phyloP scores from a whole-genome alignment of 1,284 basidiomycete genomes.

The Moesziomyces globuligerus region DNA sequence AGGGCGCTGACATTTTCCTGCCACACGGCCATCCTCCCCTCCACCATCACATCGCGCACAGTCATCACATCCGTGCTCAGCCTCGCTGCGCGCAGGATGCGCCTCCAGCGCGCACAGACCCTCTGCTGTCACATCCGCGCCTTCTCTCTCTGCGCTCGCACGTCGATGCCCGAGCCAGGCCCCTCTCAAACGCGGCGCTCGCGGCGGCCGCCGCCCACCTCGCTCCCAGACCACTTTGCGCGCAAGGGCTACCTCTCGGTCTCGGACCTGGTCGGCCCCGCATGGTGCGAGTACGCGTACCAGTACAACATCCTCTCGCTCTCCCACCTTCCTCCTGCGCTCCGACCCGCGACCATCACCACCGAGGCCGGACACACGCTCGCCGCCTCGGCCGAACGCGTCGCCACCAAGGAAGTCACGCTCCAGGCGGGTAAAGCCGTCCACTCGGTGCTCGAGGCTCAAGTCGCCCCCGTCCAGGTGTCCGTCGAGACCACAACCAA shows the following conservation, averaged over 20 bases:
- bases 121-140: neutral
- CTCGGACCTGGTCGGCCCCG: conserved; percentile 59
- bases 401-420: conserved; percentile 41
- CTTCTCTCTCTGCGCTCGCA: neutral
- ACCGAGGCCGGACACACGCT: conserved; percentile 49
- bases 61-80: neutral
- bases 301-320: conserved; percentile 56
- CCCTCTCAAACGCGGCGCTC: conserved; percentile 1
- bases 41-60: too few relatives aligned
- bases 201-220: conserved; percentile 12
- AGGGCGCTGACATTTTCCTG: conserved; percentile 13
- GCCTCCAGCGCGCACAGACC: neutral
- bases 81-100: neutral
- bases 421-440: conserved; percentile 70
- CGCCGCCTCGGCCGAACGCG: conserved; percentile 21
- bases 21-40: neutral
- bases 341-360: conserved; percentile 51
- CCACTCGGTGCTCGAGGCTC: conserved; percentile 81
- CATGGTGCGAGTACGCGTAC: conserved; percentile 63
- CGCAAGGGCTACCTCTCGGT: conserved; percentile 55
- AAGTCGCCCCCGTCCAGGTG: conserved; percentile 74
- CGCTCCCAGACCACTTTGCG: conserved; percentile 37
- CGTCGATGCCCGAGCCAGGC: neutral
- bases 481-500: conserved; percentile 70
- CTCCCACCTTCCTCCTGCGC: conserved; percentile 47